Base-by-base conservation (phyloP, 352 stramenopile genomes). In the Globisporangium alternatum region DNA sequence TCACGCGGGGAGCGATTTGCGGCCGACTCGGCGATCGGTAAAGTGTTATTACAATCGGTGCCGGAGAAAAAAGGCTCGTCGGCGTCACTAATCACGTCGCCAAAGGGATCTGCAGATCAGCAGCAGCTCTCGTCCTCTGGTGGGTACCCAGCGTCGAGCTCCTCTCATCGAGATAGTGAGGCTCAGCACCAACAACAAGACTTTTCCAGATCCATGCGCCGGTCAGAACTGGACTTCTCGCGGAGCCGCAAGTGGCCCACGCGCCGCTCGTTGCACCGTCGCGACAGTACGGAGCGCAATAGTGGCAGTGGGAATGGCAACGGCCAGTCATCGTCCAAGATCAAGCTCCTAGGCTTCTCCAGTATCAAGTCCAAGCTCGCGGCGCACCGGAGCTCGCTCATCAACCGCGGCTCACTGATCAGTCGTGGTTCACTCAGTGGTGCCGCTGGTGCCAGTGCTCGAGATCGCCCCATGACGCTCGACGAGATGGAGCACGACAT, bases 21-120 rank as follows among this genome's bases (percentile, higher is more conserved):
- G 13, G 72, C 74, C 33, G 76, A 81, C 65, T 78, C 76, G 58
- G 67, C 76, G 6, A 84, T 84, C 31, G 76, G 76, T 13, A 74
- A 77, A 62, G 73, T 81, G n/a, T 80, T 77, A 45, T 49, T 83
- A 5, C 67, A 71, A 33, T 37, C 67, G 17, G 60, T 58, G 3
- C 58, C 64, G 17, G 60, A 44, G 47, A n/a, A 25, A 15, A 19
- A n/a, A 15, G 35, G 33, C 60, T 10, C 31, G 28, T 25, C 9
- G 28, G 19, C 33, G 1, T 15, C 22, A 2, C 19, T 19, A 33
- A 6, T 59, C 30, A 43, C 51, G 51, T 57, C 51, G 3, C 51
- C 51, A 5, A 56, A 33, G 52, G 39, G 39, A n/a, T n/a, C n/a
- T n/a, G n/a, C n/a, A 5, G 17, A n/a, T 17, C 17, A 48, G 3